A percentile compares a stretch with the other conserved stretches of the same genome.
These are phyloP conservation scores for Arachis hypogaea DNA, from an alignment of 306 rosid genomes.

Conservation along the genomic window DNA sequence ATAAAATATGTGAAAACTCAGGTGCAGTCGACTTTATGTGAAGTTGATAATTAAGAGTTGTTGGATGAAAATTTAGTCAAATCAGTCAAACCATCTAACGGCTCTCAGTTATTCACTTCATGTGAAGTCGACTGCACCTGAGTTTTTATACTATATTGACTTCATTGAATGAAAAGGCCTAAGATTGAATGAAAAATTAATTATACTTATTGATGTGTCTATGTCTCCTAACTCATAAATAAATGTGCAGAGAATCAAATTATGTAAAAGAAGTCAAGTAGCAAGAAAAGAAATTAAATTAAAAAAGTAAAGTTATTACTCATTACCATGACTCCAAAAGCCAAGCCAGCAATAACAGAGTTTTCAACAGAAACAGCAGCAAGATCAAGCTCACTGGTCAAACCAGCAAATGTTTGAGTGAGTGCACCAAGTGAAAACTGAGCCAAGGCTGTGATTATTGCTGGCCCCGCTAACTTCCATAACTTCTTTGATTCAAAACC, in stretches of 20 bases:
- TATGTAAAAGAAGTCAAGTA: background rate
- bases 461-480: conserved; percentile 66
- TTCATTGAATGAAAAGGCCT: no score
- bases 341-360: conserved; percentile 68
- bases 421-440: conserved; percentile 75
- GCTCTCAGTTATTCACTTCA: no score
- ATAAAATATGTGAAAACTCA: no score
- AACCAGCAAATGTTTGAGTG: conserved; percentile 64
- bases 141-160: no score
- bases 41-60: no score
- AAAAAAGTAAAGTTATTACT: background rate
- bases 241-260: background rate
- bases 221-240: no score
- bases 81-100: no score
- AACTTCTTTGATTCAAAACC: conserved; percentile 46
- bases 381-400: conserved; percentile 56
- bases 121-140: no score
- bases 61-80: no score
- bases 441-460: conserved; percentile 55
- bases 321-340: conserved; percentile 71
- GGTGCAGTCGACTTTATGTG: no score
- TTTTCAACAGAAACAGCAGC: conserved; percentile 78
- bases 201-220: no score
- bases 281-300: background rate
- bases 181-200: no score